Evolutionary conservation across 2,329 filamentous ascomycete genomes (phyloP), one percentile per base, ranked within the genome.

Genomic region (Neoarthrinium moseri): DNA sequence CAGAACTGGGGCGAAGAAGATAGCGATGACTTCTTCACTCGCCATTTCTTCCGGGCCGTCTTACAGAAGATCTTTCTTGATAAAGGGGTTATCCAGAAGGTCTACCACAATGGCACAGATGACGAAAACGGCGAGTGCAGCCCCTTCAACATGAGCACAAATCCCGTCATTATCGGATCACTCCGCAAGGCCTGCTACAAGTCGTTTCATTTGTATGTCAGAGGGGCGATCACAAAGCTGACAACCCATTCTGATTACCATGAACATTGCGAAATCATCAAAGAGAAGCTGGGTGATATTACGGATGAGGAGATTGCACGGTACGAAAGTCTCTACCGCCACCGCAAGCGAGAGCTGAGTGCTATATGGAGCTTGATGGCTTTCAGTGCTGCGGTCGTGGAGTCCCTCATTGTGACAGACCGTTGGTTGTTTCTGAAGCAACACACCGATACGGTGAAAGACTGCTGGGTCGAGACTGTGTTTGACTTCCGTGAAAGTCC

Each of bases 301-400:
- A 87, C 82, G 0, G 89, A 95, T 55, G 84, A 85, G 30, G 85
- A 91, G 52, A 85, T 97, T 38, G 72, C 77, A 8, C 65, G 56
- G 12, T 99, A 97, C 63, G 86, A 88, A 58, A 59, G 63, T 8
- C 63, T 68, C 33, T 96, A 86, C 65, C 63, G 65, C 23, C 74
- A 75, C 30, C 75, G 86, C 45, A 89, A 87, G 70, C 87, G 90
- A 56, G 87, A 96, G 60, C 70, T 99, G 30, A 90, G 87, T 59
- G 78, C 95, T 6, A 81, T 95, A 48, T 99, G 94, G 94, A 90
- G 83, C 55, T 66, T 99, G 58, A 99, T 99, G 92, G 91, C 94
- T 1, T 96, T 96, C 59, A 95, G 90, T 64, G 91, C 92, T 3
- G 83, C 83, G 17, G 86, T 96, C 4, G 84, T 95, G 3, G 94